Evolutionary conservation across 2,329 filamentous ascomycete genomes (phyloP).

Genomic region (Phaeophleospora eucalypticola): DNA sequence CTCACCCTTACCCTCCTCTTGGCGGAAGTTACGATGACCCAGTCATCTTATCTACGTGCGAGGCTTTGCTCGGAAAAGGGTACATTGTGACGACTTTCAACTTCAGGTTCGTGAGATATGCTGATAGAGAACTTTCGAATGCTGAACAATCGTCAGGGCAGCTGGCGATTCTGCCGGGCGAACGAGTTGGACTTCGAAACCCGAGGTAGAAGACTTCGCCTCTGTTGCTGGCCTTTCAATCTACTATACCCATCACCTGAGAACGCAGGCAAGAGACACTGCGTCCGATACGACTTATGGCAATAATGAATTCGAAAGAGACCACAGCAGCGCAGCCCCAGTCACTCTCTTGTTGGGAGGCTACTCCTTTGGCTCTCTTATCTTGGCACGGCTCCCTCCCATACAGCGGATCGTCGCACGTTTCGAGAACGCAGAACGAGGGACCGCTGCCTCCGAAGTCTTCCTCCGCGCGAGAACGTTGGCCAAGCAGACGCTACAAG

Average conservation of each 20-base stretch:
- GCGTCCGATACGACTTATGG: not conserved
- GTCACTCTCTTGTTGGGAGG: constrained; percentile 60
- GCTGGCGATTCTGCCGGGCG: constrained; percentile 68
- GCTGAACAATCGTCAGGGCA: too few relatives aligned
- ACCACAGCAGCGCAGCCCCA: not conserved
- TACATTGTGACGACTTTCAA: constrained; percentile 86
- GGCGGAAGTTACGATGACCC: constrained; percentile 83
- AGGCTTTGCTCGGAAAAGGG: constrained; percentile 62
- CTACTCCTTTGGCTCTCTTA: constrained; percentile 87
- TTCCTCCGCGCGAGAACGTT: constrained; percentile 65
- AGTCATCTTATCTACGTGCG: constrained; percentile 64
- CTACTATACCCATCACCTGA: constrained; percentile 63
- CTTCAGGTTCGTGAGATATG: too few relatives aligned
- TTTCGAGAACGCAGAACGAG: constrained; percentile 53
- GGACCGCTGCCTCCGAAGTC: constrained; percentile 64
- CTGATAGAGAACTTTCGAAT: too few relatives aligned
- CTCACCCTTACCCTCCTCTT: constrained; percentile 85
- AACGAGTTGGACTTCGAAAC: constrained; percentile 82
- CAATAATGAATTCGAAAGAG: not conserved
- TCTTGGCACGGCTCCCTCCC: constrained; percentile 68
- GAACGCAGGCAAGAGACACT: not conserved
- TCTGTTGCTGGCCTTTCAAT: constrained; percentile 77
- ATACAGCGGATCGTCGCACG: constrained; percentile 52
- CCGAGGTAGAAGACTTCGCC: constrained; percentile 77
- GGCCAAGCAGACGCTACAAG: constrained; percentile 53